These are phyloP conservation scores for Sporisorium iseilematis-ciliati DNA, from an alignment of 1,284 basidiomycete species.

Conservation along the genomic window DNA sequence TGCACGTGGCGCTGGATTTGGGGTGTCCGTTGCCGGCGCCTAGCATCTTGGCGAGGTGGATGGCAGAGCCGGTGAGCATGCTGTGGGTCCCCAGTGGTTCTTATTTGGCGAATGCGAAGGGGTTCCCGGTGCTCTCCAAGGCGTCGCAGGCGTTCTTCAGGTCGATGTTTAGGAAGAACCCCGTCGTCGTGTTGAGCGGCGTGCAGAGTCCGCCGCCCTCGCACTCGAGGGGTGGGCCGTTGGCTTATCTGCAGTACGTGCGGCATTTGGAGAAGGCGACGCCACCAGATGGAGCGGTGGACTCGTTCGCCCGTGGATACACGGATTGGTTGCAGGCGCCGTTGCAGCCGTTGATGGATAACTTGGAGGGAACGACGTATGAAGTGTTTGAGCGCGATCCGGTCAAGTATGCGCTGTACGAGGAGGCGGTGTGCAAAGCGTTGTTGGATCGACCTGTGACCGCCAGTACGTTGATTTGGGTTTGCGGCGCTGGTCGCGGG, in stretches of 20 bases:
- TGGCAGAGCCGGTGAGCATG: constrained; percentile 87
- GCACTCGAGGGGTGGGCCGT: constrained; percentile 79
- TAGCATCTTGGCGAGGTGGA: constrained; percentile 83
- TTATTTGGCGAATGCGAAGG: constrained; percentile 95
- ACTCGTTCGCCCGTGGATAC: constrained; percentile 90
- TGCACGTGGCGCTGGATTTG: constrained; percentile 85
- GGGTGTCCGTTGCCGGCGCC: constrained; percentile 77
- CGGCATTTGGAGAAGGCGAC: constrained; percentile 64
- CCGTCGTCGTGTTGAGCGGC: constrained; percentile 56
- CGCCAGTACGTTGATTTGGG: constrained; percentile 68
- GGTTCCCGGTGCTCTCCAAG: constrained; percentile 96
- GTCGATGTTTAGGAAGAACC: constrained; percentile 50
- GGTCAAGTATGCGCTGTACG: constrained; percentile 94
- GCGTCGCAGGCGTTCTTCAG: constrained; percentile 62
- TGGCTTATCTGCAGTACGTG: constrained; percentile 87
- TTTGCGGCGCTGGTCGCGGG: constrained; percentile 95
- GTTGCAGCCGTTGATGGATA: constrained; percentile 94
- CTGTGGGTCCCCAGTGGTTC: constrained; percentile 88
- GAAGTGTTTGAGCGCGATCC: constrained; percentile 98
- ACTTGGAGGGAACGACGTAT: constrained; percentile 93
- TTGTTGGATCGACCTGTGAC: constrained; percentile 83
- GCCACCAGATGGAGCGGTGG: constrained; percentile 70
- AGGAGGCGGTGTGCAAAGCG: constrained; percentile 75
- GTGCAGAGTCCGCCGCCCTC: constrained; percentile 53
- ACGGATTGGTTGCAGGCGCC: constrained; percentile 96